Conservation (phyloP, 306 rosid species). For the Adenanthera pavonina region DNA sequence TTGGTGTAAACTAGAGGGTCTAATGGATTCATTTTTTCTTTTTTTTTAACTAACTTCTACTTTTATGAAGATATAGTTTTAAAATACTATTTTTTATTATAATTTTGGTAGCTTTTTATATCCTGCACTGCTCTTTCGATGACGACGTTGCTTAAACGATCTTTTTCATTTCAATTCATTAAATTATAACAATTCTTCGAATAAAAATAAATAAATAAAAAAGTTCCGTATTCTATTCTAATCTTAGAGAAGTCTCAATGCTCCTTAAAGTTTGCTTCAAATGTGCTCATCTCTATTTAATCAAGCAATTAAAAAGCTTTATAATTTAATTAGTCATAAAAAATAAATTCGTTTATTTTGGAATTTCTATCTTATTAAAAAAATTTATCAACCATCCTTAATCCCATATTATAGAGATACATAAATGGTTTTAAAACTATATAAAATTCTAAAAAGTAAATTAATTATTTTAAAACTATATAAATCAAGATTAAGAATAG, state of each 20-base stretch:
- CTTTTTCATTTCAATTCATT: background rate
- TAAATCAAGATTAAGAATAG: background rate
- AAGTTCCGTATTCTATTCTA: background rate
- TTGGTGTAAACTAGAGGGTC: too few species aligned
- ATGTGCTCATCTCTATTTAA: background rate
- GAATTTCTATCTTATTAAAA: background rate
- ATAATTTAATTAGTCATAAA: background rate
- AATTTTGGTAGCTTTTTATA: background rate
- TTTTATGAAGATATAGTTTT: background rate
- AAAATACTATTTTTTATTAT: background rate
- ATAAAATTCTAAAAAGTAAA: too few species aligned
- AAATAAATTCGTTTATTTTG: background rate
- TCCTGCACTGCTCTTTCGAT: background rate
- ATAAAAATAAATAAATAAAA: background rate
- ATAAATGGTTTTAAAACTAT: too few species aligned
- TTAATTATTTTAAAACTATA: too few species aligned
- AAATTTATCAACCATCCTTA: background rate
- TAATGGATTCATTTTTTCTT: background rate
- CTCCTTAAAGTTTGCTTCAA: background rate
- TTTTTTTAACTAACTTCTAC: background rate
- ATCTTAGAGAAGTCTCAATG: background rate
- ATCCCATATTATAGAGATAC: background rate
- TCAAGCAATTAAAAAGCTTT: background rate
- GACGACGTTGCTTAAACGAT: background rate
- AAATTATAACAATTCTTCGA: background rate